These are phyloP conservation scores for Phytophthora pini DNA, from an alignment of 352 stramenopile genomes.

Conservation along the genomic window DNA sequence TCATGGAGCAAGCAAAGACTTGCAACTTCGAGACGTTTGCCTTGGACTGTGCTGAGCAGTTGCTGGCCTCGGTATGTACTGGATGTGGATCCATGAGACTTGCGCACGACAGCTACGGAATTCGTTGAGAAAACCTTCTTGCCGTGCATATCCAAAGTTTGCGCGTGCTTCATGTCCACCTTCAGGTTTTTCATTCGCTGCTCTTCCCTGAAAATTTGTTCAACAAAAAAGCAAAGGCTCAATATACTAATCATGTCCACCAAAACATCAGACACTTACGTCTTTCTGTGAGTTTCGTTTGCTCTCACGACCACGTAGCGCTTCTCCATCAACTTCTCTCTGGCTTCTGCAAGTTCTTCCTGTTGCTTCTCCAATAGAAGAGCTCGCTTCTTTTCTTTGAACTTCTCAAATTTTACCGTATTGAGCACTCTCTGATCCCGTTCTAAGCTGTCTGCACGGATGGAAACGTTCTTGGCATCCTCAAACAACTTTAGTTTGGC, in stretches of 20 bases:
- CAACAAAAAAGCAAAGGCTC: conserved; percentile 3
- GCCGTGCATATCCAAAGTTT: conserved; percentile 63
- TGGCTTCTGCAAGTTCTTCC: conserved; percentile 57
- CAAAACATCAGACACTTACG: conserved; percentile 36
- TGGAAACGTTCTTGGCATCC: conserved; percentile 77
- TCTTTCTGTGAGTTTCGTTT: conserved; percentile 64
- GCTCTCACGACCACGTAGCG: conserved; percentile 65
- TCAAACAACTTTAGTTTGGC: conserved; percentile 69
- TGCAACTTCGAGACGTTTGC: conserved; percentile 73
- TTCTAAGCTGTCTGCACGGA: conserved; percentile 64
- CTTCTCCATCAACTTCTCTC: conserved; percentile 79
- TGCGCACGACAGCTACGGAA: conserved; percentile 41
- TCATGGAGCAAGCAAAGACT: conserved; percentile 76
- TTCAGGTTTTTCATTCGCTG: conserved; percentile 78
- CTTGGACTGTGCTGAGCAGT: conserved; percentile 72
- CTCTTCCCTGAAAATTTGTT: conserved; percentile 44
- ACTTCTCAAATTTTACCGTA: conserved; percentile 55
- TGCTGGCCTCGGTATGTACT: conserved; percentile 77
- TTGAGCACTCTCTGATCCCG: conserved; percentile 56
- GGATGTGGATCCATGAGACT: conserved; percentile 51
- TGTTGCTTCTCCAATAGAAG: conserved; percentile 63
- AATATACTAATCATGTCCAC: neutral
- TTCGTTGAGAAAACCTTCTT: conserved; percentile 75
- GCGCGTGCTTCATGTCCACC: conserved; percentile 66
- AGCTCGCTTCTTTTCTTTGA: conserved; percentile 64